phyloP scores from a whole-genome alignment of 306 rosid species.

The Trifolium fragiferum region DNA sequence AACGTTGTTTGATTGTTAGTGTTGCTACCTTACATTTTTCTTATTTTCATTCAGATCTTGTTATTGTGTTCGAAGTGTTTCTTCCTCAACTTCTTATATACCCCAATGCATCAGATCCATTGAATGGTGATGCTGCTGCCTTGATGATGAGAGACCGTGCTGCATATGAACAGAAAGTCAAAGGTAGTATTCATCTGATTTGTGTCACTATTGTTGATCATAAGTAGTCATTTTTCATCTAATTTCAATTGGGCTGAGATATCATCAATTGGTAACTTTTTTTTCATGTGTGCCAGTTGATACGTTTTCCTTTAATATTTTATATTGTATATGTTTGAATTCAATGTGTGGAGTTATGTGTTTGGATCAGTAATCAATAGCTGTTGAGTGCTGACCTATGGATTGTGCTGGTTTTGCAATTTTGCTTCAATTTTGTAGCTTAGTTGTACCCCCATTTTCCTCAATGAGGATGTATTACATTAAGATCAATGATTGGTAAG shows the following conservation, averaged over 20 bases:
- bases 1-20: slow-evolving; percentile 23
- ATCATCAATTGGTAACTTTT: neutral
- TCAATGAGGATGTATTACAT: no score
- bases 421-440: no score
- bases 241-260: slow-evolving; percentile 26
- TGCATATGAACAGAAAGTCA: slow-evolving; percentile 79
- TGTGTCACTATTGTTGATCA: neutral
- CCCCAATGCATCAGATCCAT: slow-evolving; percentile 89
- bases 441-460: no score
- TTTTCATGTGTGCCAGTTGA: neutral
- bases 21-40: slow-evolving; percentile 22
- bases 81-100: slow-evolving; percentile 94
- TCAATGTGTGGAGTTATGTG: no score
- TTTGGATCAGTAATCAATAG: no score
- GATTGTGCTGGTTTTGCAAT: no score
- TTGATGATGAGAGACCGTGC: slow-evolving; percentile 76
- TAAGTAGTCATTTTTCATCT: neutral
- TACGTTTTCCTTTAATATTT: slow-evolving; percentile 18
- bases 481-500: no score
- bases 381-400: no score
- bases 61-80: slow-evolving; percentile 82
- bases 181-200: slow-evolving; percentile 56
- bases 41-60: slow-evolving; percentile 67
- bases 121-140: slow-evolving; percentile 91
- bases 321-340: no score